Evolutionary conservation across 1,284 basidiomycete genomes (phyloP), one percentile per base, ranked within the genome.

Genomic region (Rhodofomes roseus): DNA sequence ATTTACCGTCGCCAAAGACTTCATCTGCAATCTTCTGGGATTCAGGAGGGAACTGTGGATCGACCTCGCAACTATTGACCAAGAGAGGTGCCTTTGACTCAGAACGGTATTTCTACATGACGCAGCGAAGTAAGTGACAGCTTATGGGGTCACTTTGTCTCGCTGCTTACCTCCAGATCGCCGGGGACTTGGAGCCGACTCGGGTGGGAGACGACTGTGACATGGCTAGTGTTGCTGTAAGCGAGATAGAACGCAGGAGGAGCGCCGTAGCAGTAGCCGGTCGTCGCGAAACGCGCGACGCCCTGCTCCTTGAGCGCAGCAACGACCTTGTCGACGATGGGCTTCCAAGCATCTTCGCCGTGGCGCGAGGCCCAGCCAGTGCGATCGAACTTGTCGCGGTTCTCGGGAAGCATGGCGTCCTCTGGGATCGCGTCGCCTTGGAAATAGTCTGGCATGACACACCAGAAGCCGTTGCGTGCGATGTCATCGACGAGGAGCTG

Each of bases 241-340:
- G 86, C 85, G 53, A 90, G 79, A 63, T 91, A 82, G 68, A 90
- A 89, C 16, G 67, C 60, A 4, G 57, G 71, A 75, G 63, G 63
- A 78, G 83, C 89, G 40, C 90, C 89, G 60, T 84, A 87, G 76
- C 90, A 92, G 74, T 84, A 91, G 0, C 87, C 88, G 1, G 81
- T 83, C 0, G 84, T 86, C 14, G 77, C 86, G 60, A 89, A 81
- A 22, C 71, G 67, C 4, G 77, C 83, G 34, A 90, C 76, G 1
- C 89, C 89, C 57, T 80, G 69, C 16, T 72, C 79, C 66, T 84
- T 85, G 54, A 91, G 78, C 0, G 76, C 82, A 1, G 70, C 71
- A 44, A 89, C 77, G 59, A 89, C 81, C 29, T 79, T 82, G 71
- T 90, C 80, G 44, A 90, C 66, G 1, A 65, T 41, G 0, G 83